Conservation (phyloP, 2,329 filamentous ascomycete genomes). For the Ciborinia camelliae region DNA sequence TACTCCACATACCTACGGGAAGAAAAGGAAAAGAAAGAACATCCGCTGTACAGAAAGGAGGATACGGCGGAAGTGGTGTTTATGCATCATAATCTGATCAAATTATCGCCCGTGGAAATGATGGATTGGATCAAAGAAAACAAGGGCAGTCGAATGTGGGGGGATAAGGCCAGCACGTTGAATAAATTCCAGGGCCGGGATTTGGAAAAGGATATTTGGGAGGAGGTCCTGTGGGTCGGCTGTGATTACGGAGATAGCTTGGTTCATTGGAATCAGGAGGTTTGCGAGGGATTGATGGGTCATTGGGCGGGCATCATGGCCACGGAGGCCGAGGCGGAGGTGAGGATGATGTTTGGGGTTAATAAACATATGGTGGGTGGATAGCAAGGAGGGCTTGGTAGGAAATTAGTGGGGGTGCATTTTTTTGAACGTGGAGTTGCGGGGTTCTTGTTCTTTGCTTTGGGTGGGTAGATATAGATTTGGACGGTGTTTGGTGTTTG, state of each 20-base stretch:
- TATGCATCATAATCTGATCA: conserved; percentile 18
- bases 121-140: conserved; percentile 2
- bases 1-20: not conserved
- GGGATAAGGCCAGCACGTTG: not conserved
- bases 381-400: not conserved
- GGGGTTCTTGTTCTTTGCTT: not conserved
- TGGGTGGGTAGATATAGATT: not conserved
- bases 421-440: not conserved
- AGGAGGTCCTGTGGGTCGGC: conserved; percentile 13
- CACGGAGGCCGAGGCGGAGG: not conserved
- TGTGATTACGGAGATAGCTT: conserved; percentile 5
- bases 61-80: not conserved
- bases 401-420: not conserved
- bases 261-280: not conserved
- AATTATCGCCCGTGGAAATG: conserved; percentile 13
- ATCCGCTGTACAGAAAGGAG: not conserved
- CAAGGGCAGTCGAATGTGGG: conserved; percentile 16
- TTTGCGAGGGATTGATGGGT: conserved; percentile 5
- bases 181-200: conserved; percentile 1
- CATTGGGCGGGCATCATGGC: conserved; percentile 3
- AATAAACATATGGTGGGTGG: not conserved
- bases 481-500: not conserved
- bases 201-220: conserved; percentile 17
- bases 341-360: not conserved
- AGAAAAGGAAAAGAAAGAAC: not conserved